Conservation (phyloP, 805 yeast species). For the Pichia rugopelliculosa region DNA sequence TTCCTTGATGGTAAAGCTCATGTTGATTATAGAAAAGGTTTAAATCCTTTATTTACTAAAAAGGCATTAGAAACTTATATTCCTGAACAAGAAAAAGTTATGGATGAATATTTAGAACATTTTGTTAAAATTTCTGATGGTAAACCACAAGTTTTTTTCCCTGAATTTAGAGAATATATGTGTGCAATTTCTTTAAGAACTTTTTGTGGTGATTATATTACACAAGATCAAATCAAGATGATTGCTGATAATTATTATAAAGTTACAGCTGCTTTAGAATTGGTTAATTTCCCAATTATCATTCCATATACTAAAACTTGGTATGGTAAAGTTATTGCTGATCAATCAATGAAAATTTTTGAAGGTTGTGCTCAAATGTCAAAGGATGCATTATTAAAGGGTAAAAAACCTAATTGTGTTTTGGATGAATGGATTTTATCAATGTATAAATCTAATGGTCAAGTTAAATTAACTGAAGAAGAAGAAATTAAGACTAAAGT, state of each 20-base stretch:
- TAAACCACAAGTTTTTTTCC: slow-evolving; percentile 75
- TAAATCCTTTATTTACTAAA: slow-evolving; percentile 83
- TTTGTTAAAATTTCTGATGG: slow-evolving; percentile 51
- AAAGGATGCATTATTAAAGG: slow-evolving; percentile 67
- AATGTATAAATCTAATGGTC: slow-evolving; percentile 43
- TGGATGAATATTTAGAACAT: slow-evolving; percentile 70
- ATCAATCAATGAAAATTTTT: slow-evolving; percentile 87
- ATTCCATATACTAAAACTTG: slow-evolving; percentile 95
- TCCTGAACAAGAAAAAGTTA: slow-evolving; percentile 76
- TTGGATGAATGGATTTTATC: slow-evolving; percentile 92
- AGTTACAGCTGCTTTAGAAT: slow-evolving; percentile 92
- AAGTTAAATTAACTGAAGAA: slow-evolving; percentile 32
- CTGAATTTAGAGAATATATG: slow-evolving; percentile 89
- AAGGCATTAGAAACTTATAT: slow-evolving; percentile 77
- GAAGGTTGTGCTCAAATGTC: slow-evolving; percentile 85
- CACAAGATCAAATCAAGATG: slow-evolving; percentile 79
- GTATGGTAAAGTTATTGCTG: slow-evolving; percentile 93
- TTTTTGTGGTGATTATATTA: slow-evolving; percentile 92
- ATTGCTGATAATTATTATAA: slow-evolving; percentile 89
- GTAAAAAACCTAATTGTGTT: slow-evolving; percentile 78
- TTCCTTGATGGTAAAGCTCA: slow-evolving; percentile 95
- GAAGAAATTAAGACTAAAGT: slow-evolving; percentile 46
- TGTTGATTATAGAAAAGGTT: slow-evolving; percentile 81
- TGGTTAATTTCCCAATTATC: slow-evolving; percentile 96
- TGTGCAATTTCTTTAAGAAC: slow-evolving; percentile 91